Conservation (phyloP, 2,329 filamentous ascomycete species). For the Sporothrix euskadiensis region DNA sequence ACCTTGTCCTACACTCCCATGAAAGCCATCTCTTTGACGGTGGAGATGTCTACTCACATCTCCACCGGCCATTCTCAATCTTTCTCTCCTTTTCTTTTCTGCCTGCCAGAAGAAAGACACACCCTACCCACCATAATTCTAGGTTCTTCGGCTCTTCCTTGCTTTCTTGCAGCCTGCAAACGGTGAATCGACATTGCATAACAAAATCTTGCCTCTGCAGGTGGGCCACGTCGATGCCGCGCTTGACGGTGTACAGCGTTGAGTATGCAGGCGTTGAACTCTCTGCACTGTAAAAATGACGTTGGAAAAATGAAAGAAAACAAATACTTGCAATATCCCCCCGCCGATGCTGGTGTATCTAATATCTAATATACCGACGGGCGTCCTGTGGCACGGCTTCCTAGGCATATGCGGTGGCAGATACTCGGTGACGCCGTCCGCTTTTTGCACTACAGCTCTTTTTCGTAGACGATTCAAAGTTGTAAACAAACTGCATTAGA, state of each 20-base stretch:
- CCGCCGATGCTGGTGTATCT: not conserved
- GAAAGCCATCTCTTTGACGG: not conserved
- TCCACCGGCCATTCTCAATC: not conserved
- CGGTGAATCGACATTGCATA: slow-evolving; percentile 7
- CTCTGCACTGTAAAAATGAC: not conserved
- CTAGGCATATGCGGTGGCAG: not conserved
- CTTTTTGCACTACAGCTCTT: not conserved
- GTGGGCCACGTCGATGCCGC: slow-evolving; percentile 21
- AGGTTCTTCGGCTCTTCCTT: not conserved
- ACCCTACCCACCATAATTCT: not conserved
- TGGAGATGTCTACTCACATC: not conserved
- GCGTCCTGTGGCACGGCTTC: not conserved
- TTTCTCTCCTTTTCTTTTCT: too few relatives aligned
- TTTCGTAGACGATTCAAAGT: not conserved
- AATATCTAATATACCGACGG: not conserved
- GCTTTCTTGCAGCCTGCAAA: not conserved
- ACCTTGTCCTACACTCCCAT: not conserved
- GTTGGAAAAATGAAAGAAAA: not conserved
- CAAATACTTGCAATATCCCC: not conserved
- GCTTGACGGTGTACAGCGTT: not conserved
- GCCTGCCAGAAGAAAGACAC: not conserved
- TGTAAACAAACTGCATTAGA: not conserved
- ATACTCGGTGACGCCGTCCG: not conserved
- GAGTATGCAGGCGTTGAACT: not conserved
- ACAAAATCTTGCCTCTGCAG: slow-evolving; percentile 22